phyloP scores from a whole-genome alignment of 2,329 filamentous ascomycete genomes.

The Mycosphaerelloides madeirae region DNA sequence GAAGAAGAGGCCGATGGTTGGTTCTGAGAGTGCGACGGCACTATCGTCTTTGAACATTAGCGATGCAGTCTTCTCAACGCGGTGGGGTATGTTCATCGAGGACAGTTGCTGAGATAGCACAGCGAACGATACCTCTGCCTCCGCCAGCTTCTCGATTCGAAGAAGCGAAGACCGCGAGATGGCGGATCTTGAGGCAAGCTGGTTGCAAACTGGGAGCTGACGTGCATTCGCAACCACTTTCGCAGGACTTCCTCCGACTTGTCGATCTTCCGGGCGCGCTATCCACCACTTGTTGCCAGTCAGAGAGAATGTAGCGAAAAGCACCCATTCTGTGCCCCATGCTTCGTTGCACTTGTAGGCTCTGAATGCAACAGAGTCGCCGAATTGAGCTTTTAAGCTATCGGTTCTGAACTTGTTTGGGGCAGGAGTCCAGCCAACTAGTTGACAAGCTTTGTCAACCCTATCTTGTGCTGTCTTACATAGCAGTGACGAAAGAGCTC shows the following conservation, averaged over 20 bases:
- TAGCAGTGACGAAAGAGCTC: conserved; percentile 9
- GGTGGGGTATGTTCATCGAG: conserved; percentile 18
- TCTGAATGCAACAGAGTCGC: conserved; percentile 58
- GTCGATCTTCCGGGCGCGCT: conserved; percentile 53
- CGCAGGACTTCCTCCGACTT: conserved; percentile 2
- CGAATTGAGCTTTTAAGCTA: conserved; percentile 57
- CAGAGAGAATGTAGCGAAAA: conserved; percentile 66
- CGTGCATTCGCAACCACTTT: conserved; percentile 20
- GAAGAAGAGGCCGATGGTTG: conserved; percentile 5
- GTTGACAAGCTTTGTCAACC: conserved; percentile 56
- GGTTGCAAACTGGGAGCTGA: conserved; percentile 4
- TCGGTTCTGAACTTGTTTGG: conserved; percentile 44
- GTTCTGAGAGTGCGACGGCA: background rate
- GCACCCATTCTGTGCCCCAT: conserved; percentile 67
- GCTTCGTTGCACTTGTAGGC: conserved; percentile 63
- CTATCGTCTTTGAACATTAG: conserved; percentile 7
- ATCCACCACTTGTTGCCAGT: conserved; percentile 77
- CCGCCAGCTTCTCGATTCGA: conserved; percentile 37
- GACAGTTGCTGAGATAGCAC: conserved; percentile 25
- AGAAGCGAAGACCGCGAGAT: conserved; percentile 21
- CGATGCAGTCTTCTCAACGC: conserved; percentile 15
- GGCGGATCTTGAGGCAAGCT: background rate
- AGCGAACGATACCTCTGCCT: conserved; percentile 31
- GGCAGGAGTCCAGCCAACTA: conserved; percentile 60
- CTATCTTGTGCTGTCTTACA: conserved; percentile 49